Conservation (phyloP, 2,329 filamentous ascomycete genomes). For the Gremmenia infestans region DNA sequence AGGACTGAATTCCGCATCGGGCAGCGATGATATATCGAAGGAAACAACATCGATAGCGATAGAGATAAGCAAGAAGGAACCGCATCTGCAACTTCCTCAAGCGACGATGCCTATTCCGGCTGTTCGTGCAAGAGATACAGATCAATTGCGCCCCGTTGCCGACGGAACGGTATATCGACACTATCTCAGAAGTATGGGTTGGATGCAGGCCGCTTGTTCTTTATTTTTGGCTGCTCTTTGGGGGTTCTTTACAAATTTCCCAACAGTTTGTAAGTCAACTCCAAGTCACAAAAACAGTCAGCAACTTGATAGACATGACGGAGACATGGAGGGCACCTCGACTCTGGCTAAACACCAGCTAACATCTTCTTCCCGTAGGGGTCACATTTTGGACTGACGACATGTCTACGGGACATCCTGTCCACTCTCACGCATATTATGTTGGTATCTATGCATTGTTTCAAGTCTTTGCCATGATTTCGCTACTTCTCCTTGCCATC, state of each 20-base stretch:
- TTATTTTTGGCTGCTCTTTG: constrained; percentile 18
- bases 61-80: constrained; percentile 13
- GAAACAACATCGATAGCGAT: background rate
- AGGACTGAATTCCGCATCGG: constrained; percentile 31
- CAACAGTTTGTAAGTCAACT: constrained; percentile 23
- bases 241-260: constrained; percentile 26
- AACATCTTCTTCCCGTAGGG: background rate
- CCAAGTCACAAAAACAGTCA: background rate
- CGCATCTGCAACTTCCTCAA: background rate
- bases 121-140: constrained; percentile 25
- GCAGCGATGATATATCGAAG: constrained; percentile 4
- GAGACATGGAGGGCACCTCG: too few relatives aligned
- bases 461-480: constrained; percentile 23
- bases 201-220: constrained; percentile 1
- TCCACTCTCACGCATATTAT: constrained; percentile 24
- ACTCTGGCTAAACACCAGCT: too few relatives aligned
- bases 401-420: constrained; percentile 12
- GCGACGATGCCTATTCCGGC: background rate
- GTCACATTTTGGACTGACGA: constrained; percentile 27
- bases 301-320: background rate
- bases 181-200: constrained; percentile 20
- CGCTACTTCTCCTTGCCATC: constrained; percentile 18
- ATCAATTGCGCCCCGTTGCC: constrained; percentile 19
- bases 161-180: constrained; percentile 21
- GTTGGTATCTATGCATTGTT: constrained; percentile 27